Evolutionary conservation across 2,329 filamentous ascomycete genomes (phyloP).

Genomic region (Colletotrichum tofieldiae): DNA sequence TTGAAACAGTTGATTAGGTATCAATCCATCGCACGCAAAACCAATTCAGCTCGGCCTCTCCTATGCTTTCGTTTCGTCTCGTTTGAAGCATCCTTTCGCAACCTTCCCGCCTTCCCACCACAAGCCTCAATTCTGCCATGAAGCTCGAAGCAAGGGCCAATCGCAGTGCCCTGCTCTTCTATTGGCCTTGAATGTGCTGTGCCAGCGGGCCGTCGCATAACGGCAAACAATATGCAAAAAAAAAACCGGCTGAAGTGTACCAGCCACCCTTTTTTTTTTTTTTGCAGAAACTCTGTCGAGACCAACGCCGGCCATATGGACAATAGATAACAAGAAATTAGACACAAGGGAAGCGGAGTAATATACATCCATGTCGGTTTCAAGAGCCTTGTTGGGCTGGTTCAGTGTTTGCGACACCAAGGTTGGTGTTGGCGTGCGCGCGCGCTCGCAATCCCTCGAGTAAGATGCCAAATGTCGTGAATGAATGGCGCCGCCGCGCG

Average conservation of each 20-base stretch:
- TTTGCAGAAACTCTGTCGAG: constrained; percentile 9
- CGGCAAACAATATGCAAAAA: constrained; percentile 20
- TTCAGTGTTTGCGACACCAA: background rate
- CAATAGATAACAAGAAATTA: constrained; percentile 38
- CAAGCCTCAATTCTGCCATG: constrained; percentile 9
- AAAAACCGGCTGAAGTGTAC: constrained; percentile 2
- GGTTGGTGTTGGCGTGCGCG: background rate
- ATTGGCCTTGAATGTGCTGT: constrained; percentile 4
- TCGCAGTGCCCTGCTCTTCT: background rate
- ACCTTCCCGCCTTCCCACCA: constrained; percentile 13
- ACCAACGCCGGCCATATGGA: constrained; percentile 41
- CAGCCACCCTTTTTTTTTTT: constrained; percentile 3
- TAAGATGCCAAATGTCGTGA: background rate
- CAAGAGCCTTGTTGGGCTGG: background rate
- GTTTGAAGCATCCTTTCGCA: constrained; percentile 28
- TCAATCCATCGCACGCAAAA: constrained; percentile 35
- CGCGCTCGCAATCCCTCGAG: constrained; percentile 7
- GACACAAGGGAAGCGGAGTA: constrained; percentile 35
- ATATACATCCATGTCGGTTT: constrained; percentile 36
- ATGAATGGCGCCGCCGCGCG: constrained; percentile 20
- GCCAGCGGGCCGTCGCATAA: background rate
- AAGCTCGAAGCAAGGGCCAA: constrained; percentile 13
- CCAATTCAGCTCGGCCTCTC: constrained; percentile 30
- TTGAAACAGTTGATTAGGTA: constrained; percentile 40
- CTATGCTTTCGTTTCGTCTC: constrained; percentile 40